Conservation (phyloP, 208 protist species). For the Angomonas ambiguus region DNA sequence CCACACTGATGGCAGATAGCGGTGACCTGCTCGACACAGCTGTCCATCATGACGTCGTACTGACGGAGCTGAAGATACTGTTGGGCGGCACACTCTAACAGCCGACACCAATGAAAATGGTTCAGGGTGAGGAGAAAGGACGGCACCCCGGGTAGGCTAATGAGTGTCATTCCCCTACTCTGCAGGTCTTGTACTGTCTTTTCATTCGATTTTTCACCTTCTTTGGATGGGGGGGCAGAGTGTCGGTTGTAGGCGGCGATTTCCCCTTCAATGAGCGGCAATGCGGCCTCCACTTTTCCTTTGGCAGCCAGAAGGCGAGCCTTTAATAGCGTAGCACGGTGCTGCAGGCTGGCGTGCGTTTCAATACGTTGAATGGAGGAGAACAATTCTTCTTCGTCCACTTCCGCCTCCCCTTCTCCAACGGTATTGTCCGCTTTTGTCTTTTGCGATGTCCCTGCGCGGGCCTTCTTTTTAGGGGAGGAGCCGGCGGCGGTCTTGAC, state of each 20-base stretch:
- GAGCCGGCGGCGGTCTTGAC: neutral
- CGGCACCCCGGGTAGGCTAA: conserved; percentile 16
- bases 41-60: conserved; percentile 23
- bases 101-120: conserved; percentile 44
- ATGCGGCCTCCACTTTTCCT: conserved; percentile 8
- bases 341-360: conserved; percentile 21
- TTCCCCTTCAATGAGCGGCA: conserved; percentile 14
- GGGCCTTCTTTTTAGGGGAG: neutral
- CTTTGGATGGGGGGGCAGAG: neutral
- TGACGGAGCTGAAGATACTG: conserved; percentile 39
- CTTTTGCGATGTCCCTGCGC: neutral
- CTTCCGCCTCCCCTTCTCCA: neutral
- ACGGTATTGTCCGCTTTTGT: neutral
- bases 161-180: conserved; percentile 20
- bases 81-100: conserved; percentile 27
- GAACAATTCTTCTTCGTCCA: neutral
- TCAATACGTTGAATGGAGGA: conserved; percentile 15
- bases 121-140: conserved; percentile 41
- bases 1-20: conserved; percentile 37
- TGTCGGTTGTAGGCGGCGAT: conserved; percentile 8
- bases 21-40: conserved; percentile 27
- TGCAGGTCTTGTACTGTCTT: conserved; percentile 14
- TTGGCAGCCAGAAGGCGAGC: conserved; percentile 10
- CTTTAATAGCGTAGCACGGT: conserved; percentile 18
- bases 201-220: neutral